A percentile compares a stretch with the other conserved stretches of the same genome.
Evolutionary conservation across 306 rosid species (phyloP).

Genomic region (Citrullus colocynthis): DNA sequence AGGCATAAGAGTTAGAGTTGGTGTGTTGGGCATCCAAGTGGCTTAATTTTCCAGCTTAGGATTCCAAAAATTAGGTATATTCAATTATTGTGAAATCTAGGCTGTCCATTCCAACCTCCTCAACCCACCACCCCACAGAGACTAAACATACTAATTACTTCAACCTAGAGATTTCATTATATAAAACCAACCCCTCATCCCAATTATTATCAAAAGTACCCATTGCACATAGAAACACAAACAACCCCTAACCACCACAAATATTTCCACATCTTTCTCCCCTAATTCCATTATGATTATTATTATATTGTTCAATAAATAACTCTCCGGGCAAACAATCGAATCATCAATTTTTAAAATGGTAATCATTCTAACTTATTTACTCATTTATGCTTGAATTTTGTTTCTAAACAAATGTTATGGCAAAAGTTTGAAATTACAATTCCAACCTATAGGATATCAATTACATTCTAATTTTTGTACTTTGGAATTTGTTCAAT

Average conservation of each 20-base stretch:
- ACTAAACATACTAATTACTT: background rate
- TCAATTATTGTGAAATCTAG: background rate
- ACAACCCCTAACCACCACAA: background rate
- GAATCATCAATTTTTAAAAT: too few species aligned
- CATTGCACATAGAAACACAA: too few species aligned
- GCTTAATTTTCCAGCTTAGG: background rate
- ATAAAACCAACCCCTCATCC: background rate
- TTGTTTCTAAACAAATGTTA: too few species aligned
- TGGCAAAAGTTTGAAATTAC: too few species aligned
- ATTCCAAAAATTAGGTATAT: background rate
- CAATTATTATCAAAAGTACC: background rate
- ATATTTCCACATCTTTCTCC: background rate
- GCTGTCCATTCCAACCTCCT: background rate
- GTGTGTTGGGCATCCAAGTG: background rate
- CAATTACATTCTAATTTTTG: too few species aligned
- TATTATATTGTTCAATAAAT: too few species aligned
- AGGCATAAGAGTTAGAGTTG: background rate
- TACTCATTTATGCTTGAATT: too few species aligned
- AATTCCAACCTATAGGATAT: too few species aligned
- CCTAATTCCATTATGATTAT: background rate
- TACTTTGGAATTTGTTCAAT: too few species aligned
- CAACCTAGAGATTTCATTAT: background rate
- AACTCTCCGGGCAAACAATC: too few species aligned
- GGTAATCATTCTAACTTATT: too few species aligned
- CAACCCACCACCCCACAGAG: background rate